Evolutionary conservation across 306 rosid genomes (phyloP).

Genomic region (Citrullus amarus): DNA sequence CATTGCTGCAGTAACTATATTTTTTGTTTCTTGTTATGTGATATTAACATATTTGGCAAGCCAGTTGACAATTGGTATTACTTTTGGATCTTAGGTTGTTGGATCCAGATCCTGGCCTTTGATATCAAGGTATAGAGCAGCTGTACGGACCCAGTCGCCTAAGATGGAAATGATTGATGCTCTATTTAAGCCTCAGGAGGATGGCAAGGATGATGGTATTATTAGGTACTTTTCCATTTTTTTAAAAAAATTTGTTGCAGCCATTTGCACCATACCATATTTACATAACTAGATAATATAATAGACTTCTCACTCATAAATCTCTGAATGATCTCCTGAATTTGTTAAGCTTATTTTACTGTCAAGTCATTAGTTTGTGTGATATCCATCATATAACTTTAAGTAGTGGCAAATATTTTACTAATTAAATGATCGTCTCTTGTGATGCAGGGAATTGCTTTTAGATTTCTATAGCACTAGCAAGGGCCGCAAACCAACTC

Average conservation of each 20-base stretch:
- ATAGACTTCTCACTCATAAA: not conserved
- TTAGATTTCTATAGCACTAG: slow-evolving; percentile 66
- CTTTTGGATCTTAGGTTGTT: slow-evolving; percentile 53
- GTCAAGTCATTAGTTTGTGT: not conserved
- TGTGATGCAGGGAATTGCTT: slow-evolving; percentile 71
- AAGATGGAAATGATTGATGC: slow-evolving; percentile 80
- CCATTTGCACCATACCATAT: not conserved
- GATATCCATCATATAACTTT: not conserved
- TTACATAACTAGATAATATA: not conserved
- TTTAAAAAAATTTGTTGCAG: not conserved
- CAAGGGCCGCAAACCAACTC: slow-evolving; percentile 53
- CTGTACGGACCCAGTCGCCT: slow-evolving; percentile 68
- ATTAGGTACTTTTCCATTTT: slow-evolving; percentile 41
- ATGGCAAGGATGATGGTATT: slow-evolving; percentile 73
- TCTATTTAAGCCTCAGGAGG: slow-evolving; percentile 64
- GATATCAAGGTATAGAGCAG: slow-evolving; percentile 86
- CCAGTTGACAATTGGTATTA: not conserved
- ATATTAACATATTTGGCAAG: not conserved
- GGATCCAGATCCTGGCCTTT: slow-evolving; percentile 80
- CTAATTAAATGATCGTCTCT: not conserved
- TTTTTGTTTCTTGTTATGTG: not conserved
- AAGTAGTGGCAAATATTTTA: not conserved
- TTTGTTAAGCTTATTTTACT: not conserved
- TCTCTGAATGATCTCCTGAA: not conserved
- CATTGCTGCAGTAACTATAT: slow-evolving; percentile 55